Percentiles rank a stretch among this genome's conserved stretches.
Evolutionary conservation across 2,329 filamentous ascomycete genomes (phyloP).

Genomic region (Colletotrichum sojae): DNA sequence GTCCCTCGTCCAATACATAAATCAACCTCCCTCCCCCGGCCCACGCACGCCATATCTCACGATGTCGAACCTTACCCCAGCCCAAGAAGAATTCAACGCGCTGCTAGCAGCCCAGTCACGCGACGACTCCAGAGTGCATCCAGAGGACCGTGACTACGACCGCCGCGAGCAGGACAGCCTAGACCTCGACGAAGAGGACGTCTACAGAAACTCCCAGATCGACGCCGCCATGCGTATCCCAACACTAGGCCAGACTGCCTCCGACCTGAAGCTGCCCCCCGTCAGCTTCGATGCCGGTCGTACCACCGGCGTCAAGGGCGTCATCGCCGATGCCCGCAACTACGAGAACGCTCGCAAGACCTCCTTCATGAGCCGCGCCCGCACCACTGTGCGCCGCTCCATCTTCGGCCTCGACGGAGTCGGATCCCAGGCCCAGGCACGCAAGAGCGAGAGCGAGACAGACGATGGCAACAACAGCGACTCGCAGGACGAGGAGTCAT

Average conservation of each 20-base stretch:
- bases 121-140: constrained; percentile 62
- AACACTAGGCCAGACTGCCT: constrained; percentile 60
- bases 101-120: constrained; percentile 71
- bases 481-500: constrained; percentile 81
- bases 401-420: constrained; percentile 64
- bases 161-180: constrained; percentile 55
- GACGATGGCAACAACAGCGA: constrained; percentile 61
- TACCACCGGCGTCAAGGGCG: constrained; percentile 87
- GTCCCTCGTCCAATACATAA: constrained; percentile 53
- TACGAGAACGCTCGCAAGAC: constrained; percentile 77
- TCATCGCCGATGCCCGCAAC: constrained; percentile 86
- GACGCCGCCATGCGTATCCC: constrained; percentile 77
- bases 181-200: constrained; percentile 68
- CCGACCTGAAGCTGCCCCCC: constrained; percentile 73
- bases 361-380: constrained; percentile 68
- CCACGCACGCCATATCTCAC: constrained; percentile 47
- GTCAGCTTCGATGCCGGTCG: constrained; percentile 75
- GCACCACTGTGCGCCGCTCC: constrained; percentile 65
- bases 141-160: constrained; percentile 69
- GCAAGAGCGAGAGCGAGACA: constrained; percentile 62
- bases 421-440: constrained; percentile 43
- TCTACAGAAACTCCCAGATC: constrained; percentile 67
- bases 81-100: constrained; percentile 77
- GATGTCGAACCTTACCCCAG: constrained; percentile 70
- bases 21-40: constrained; percentile 45